Evolutionary conservation across 257 asterid genomes (phyloP).

Genomic region (Anisodus acutangulus): DNA sequence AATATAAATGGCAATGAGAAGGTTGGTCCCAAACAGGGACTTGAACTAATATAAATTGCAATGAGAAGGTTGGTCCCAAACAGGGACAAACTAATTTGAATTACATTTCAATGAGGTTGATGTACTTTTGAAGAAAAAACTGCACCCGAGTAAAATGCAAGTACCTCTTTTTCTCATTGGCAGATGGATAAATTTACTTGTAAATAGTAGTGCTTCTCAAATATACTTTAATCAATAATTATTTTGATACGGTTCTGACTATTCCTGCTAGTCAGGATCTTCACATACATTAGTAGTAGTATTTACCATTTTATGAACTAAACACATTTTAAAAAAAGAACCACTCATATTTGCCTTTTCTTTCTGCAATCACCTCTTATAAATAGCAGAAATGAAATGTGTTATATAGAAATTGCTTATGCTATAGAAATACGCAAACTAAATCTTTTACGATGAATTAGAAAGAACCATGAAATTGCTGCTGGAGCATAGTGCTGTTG

Average conservation of each 20-base stretch:
- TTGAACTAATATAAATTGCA: slow-evolving; percentile 16
- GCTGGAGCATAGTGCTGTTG: background rate
- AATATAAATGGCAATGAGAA: slow-evolving; percentile 16
- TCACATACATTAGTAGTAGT: background rate
- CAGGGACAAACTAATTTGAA: background rate
- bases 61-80: slow-evolving; percentile 11
- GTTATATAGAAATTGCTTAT: background rate
- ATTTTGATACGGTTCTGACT: background rate
- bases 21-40: slow-evolving; percentile 16
- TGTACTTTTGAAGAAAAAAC: background rate
- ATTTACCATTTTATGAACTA: background rate
- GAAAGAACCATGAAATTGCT: background rate
- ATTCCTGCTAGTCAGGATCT: slow-evolving; percentile 14
- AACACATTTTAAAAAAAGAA: background rate
- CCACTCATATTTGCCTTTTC: background rate
- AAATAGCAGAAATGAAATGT: background rate
- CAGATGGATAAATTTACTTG: slow-evolving; percentile 15
- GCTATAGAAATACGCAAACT: background rate
- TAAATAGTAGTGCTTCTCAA: background rate
- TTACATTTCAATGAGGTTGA: slow-evolving; percentile 26
- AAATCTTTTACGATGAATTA: background rate
- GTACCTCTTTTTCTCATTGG: background rate
- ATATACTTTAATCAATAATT: background rate
- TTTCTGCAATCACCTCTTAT: slow-evolving; percentile 23
- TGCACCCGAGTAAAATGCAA: background rate